Conservation (phyloP, 805 yeast genomes). For the Torulaspora delbrueckii region DNA sequence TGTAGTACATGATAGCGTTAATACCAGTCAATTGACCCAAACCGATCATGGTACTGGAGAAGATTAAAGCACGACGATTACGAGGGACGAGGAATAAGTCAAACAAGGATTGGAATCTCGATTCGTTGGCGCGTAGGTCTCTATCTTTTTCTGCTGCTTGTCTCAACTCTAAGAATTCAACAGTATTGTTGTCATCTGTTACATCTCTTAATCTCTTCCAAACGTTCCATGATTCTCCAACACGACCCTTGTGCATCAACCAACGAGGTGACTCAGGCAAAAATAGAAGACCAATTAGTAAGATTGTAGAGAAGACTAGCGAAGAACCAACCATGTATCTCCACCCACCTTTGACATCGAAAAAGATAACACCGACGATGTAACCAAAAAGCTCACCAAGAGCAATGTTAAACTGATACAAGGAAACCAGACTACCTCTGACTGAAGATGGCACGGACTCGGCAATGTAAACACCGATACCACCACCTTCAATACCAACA, state of each 20-base stretch:
- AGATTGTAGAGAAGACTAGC: conserved; percentile 49
- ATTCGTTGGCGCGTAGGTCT: conserved; percentile 37
- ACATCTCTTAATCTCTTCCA: conserved; percentile 55
- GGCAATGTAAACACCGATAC: conserved; percentile 57
- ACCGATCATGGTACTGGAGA: conserved; percentile 52
- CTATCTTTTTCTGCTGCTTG: conserved; percentile 47
- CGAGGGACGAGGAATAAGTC: conserved; percentile 54
- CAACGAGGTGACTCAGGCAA: conserved; percentile 62
- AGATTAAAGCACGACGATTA: conserved; percentile 56
- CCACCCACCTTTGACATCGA: conserved; percentile 55
- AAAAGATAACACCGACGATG: conserved; percentile 59
- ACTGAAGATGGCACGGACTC: conserved; percentile 56
- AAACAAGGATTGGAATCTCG: conserved; percentile 39
- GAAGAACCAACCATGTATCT: conserved; percentile 63
- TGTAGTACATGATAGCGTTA: conserved; percentile 61
- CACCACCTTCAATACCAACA: conserved; percentile 62
- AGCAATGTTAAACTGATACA: conserved; percentile 62
- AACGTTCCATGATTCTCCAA: conserved; percentile 49
- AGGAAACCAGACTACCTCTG: conserved; percentile 56
- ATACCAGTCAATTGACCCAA: conserved; percentile 66
- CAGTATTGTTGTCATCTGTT: conserved; percentile 38
- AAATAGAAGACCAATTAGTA: conserved; percentile 48
- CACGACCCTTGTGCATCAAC: conserved; percentile 46
- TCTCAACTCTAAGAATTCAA: conserved; percentile 56
- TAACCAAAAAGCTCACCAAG: conserved; percentile 63